Base-by-base conservation (phyloP, 1,284 basidiomycete genomes). In the Dichomitus squalens region DNA sequence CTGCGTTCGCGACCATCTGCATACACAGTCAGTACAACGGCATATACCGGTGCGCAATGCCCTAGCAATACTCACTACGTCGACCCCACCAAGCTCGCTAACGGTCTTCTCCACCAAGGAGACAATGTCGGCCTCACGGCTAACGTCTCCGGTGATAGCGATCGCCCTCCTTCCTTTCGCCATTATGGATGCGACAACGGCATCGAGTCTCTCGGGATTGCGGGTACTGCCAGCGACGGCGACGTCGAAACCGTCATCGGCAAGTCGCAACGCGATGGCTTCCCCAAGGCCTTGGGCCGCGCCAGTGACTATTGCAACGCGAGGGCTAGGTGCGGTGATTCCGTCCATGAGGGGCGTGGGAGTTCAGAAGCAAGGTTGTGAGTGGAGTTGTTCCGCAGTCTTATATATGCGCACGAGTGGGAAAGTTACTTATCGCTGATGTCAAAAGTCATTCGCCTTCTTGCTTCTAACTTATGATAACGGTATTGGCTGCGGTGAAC, bases 231-330 rank as follows among this genome's bases (percentile, higher is more conserved):
- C 78, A 44, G 72, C 69, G 33, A 81, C 36, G 8, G 69, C 73
- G 6, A 80, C 63, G 50, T 76, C 68, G 20, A 76, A 69, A 1
- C 78, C 79, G 54, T 81, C 79, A 1, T 66, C 54, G 0, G 79
- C 76, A 9, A 81, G 72, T 0, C 75, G 72, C 0, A 76, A 64
- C 12, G 75, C 75, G 47, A 78, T 75, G 16, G 75, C 73, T 14
- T 72, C 64, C 0, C 79, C 79, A 27, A 80, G 74, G 9, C 78
- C 79, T 52, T 73, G 71, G 1, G 72, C 70, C 2, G 72, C 71
- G 3, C 75, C 76, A 1, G 77, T 78, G 9, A 78, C 69, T 33
- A 78, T 55, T 1, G 73, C 75, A 39, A 67, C 56, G 34, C 66
- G 66, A n/a, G 63, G 43, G 25, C 12, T 29, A 8, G 41, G 23